A percentile compares a stretch with the other conserved stretches of the same genome.
Conservation (phyloP, 106 monocot species). For the Iris macrosiphon region DNA sequence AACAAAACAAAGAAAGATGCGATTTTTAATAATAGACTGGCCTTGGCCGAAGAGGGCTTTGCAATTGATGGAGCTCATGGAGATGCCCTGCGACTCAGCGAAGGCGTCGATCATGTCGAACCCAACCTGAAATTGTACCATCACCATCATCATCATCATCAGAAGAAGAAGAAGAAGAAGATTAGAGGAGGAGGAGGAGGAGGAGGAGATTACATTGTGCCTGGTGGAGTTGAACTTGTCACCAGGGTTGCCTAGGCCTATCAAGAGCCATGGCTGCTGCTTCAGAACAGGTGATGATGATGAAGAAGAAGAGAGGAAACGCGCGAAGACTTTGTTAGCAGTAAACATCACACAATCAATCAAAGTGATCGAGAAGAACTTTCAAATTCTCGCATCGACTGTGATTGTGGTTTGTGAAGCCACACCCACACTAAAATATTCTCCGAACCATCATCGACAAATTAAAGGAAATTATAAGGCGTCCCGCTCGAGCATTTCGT, state of each 20-base stretch:
- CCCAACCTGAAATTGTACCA: constrained; percentile 48
- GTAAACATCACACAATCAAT: no score
- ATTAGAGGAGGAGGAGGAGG: neutral
- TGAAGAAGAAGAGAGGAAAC: constrained; percentile 13
- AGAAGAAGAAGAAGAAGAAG: neutral
- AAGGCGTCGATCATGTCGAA: constrained; percentile 90
- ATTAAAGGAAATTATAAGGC: no score
- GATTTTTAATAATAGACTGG: constrained; percentile 2
- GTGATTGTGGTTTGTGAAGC: no score
- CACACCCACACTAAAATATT: no score
- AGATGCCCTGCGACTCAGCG: constrained; percentile 57
- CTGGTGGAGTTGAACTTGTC: constrained; percentile 80
- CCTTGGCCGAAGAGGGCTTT: constrained; percentile 93
- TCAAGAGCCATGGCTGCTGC: constrained; percentile 73
- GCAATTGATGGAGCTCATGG: constrained; percentile 53
- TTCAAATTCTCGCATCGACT: no score
- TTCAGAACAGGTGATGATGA: constrained; percentile 2
- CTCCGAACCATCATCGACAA: no score
- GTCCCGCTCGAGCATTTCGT: no score
- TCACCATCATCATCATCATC: neutral
- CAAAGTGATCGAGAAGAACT: no score
- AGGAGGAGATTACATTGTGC: constrained; percentile 60
- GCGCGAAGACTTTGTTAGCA: neutral
- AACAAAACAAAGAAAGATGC: neutral
- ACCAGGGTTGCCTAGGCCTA: constrained; percentile 96